Conservation (phyloP, 2,329 filamentous ascomycete species). For the Aspergillus aculeatus region DNA sequence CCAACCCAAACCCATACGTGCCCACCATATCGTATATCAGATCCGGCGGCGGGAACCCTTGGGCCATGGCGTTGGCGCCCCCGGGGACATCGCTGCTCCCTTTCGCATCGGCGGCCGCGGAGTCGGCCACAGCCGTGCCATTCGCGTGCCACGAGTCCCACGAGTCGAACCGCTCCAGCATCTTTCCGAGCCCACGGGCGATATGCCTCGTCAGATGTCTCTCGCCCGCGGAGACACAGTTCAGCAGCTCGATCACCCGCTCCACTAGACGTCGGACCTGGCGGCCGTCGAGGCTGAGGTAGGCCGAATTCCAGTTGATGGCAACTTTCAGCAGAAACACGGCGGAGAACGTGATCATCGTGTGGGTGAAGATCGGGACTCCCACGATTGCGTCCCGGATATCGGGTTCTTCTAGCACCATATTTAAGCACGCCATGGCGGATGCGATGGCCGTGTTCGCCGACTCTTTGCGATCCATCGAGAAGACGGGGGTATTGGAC, state of each 20-base stretch:
- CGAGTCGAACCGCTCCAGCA: conserved; percentile 43
- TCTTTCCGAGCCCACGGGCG: conserved; percentile 42
- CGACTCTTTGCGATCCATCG: conserved; percentile 46
- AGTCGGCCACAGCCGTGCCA: conserved; percentile 13
- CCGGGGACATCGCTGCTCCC: conserved; percentile 35
- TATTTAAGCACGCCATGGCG: conserved; percentile 48
- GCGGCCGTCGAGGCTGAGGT: conserved; percentile 40
- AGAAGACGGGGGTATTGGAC: conserved; percentile 43
- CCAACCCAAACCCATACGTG: conserved; percentile 43
- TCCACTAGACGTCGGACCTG: conserved; percentile 41
- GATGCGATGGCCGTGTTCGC: conserved; percentile 50
- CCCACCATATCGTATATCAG: conserved; percentile 46
- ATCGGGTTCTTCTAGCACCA: conserved; percentile 48
- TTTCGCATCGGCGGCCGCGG: conserved; percentile 15
- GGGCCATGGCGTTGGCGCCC: conserved; percentile 42
- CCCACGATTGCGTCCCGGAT: conserved; percentile 51
- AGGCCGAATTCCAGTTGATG: conserved; percentile 45
- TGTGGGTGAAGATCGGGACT: conserved; percentile 48
- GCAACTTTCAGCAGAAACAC: conserved; percentile 48
- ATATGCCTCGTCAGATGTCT: conserved; percentile 44
- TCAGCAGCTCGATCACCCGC: conserved; percentile 41
- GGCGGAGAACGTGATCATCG: conserved; percentile 48
- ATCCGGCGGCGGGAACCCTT: conserved; percentile 42
- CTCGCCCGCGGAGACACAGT: conserved; percentile 43
- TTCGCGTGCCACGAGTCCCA: conserved; percentile 37